Base-by-base conservation (phyloP, 495 filamentous ascomycete genomes). In the Massariosphaeria phaeospora region DNA sequence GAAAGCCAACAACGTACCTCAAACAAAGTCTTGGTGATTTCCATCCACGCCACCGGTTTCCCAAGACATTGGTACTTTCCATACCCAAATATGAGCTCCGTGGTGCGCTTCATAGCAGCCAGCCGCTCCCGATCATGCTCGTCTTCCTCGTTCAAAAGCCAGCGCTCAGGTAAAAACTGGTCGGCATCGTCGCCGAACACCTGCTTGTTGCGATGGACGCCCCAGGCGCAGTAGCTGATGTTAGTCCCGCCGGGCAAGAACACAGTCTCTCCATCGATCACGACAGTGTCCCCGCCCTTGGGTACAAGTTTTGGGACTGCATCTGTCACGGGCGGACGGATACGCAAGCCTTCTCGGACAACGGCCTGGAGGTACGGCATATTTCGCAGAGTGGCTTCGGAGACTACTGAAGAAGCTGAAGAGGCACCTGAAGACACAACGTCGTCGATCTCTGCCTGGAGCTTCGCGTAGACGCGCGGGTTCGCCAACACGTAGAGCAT, bases 181-280 rank as follows among this genome's bases (percentile, higher is more conserved):
- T 67, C 36, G 1, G 63, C 52, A 48, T 71, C 69, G 5, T 48
- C 56, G 11, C 69, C 67, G 42, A 62, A 72, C 0, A 69, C 43
- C 3, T 11, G 27, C 29, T 51, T 57, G 34, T 66, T 53, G 39
- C 57, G 57, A 11, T 64, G 59, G 11, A 69, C 54, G n/a, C 58
- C 62, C 54, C 63, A 65, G 7, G 66, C 63, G 3, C 64, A 72
- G 30, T 75, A 57, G 21, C 52, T 48, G 27, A 64, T 42, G 8
- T 56, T 45, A 1, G 57, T 61, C 5, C 57, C 61, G 20, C 52
- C 61, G 3, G 61, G 61, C 27, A 64, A 11, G 34, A 49, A 61
- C 26, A 43, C n/a, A 6, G 74, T 75, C 47, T 58, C 30, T 10
- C 61, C 61, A n/a, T 57, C 57, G 10, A 64, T 33, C 2, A 24